Conservation (phyloP, 805 yeast species). For the Clavispora fructus region DNA sequence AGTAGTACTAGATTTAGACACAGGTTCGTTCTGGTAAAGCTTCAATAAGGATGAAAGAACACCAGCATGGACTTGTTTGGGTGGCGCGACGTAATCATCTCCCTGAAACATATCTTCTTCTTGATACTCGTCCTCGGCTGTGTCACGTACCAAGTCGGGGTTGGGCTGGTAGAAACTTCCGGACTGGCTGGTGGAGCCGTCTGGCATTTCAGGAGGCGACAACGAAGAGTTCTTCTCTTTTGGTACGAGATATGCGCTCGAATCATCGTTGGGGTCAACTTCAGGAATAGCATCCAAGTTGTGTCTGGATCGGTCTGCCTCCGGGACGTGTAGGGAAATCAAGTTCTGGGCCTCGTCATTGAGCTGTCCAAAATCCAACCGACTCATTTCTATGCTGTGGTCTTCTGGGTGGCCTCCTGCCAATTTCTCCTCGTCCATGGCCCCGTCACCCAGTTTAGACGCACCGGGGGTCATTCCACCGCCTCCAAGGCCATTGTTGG, state of each 20-base stretch:
- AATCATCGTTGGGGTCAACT: not conserved
- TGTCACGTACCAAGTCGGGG: constrained; percentile 40
- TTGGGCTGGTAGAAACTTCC: constrained; percentile 32
- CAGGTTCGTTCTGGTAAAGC: constrained; percentile 52
- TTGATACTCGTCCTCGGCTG: constrained; percentile 27
- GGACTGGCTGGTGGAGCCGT: constrained; percentile 1
- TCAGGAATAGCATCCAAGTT: not conserved
- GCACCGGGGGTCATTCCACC: constrained; percentile 44
- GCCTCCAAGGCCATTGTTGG: constrained; percentile 26
- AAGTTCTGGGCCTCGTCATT: constrained; percentile 52
- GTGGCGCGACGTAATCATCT: constrained; percentile 46
- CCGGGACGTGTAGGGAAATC: constrained; percentile 44
- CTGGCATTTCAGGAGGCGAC: not conserved
- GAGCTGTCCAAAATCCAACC: constrained; percentile 37
- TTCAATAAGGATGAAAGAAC: constrained; percentile 73
- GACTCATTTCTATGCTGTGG: constrained; percentile 41
- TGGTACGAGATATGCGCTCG: constrained; percentile 1
- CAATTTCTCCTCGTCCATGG: constrained; percentile 19
- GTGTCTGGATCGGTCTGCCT: constrained; percentile 1
- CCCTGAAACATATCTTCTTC: constrained; percentile 23
- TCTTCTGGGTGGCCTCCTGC: constrained; percentile 16
- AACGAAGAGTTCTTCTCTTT: not conserved
- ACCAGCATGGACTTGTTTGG: constrained; percentile 73
- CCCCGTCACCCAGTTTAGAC: constrained; percentile 10
- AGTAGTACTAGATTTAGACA: constrained; percentile 21